These are phyloP conservation scores for Yarrowia alimentaria DNA, from an alignment of 805 yeast species.

Conservation along the genomic window DNA sequence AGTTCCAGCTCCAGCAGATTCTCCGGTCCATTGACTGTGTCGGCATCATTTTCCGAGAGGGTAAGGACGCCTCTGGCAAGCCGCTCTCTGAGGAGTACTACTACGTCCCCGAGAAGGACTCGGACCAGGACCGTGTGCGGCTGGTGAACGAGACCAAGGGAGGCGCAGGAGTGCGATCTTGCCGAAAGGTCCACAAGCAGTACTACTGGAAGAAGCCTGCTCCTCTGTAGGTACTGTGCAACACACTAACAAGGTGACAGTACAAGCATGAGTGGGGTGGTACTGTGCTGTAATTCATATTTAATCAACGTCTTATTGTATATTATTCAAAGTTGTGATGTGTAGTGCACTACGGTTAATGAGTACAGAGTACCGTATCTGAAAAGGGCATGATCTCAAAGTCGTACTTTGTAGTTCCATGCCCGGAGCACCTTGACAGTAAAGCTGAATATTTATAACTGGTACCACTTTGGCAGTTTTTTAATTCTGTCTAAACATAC, in stretches of 20 bases:
- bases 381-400: no score
- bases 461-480: no score
- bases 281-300: no score
- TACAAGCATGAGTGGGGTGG: no score
- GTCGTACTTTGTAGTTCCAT: no score
- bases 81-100: constrained; percentile 91
- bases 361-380: no score
- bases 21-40: constrained; percentile 55
- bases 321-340: no score
- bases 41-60: constrained; percentile 85
- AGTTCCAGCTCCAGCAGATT: constrained; percentile 45
- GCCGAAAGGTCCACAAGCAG: constrained; percentile 92
- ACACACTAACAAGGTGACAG: constrained; percentile 17
- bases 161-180: constrained; percentile 73
- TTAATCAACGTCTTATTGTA: no score
- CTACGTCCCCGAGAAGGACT: constrained; percentile 80
- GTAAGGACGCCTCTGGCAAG: constrained; percentile 96
- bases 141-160: constrained; percentile 80
- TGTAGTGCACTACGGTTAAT: no score
- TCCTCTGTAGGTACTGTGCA: background rate
- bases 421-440: no score
- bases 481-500: no score
- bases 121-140: constrained; percentile 62
- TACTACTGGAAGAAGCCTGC: constrained; percentile 29
- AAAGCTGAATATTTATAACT: no score